Conservation (phyloP, 164 flowering plant species). For the Kingdonia uniflora region DNA sequence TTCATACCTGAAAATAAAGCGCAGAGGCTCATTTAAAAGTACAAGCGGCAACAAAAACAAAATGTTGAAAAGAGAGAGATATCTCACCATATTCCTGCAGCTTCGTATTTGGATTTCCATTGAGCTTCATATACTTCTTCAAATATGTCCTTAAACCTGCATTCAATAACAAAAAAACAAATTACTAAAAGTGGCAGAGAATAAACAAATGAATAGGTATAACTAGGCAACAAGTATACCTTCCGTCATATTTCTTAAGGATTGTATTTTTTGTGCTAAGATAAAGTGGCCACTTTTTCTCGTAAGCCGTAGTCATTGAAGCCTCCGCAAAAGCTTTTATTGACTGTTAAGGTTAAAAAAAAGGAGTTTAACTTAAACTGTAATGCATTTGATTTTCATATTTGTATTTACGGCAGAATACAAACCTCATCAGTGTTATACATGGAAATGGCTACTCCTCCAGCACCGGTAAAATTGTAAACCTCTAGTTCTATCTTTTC, state of each 20-base stretch:
- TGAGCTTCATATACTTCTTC: conserved; percentile 68
- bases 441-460: conserved; percentile 90
- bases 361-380: conserved; percentile 3
- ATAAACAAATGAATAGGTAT: not conserved
- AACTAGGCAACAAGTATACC: conserved; percentile 28
- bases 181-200: not conserved
- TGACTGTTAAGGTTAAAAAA: conserved; percentile 41
- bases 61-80: not conserved
- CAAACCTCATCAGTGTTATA: conserved; percentile 97
- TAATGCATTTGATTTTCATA: not conserved
- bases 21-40: not conserved
- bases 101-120: conserved; percentile 77
- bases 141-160: conserved; percentile 77
- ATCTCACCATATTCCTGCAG: conserved; percentile 76
- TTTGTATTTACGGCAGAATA: conserved; percentile 1
- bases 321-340: conserved; percentile 90
- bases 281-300: conserved; percentile 98
- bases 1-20: conserved; percentile 57
- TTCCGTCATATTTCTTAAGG: conserved; percentile 96
- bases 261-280: conserved; percentile 98
- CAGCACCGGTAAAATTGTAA: conserved; percentile 74
- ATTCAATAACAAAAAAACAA: conserved; percentile 1
- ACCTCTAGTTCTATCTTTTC: conserved; percentile 71
- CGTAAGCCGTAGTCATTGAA: conserved; percentile 74
- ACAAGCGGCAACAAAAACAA: too few relatives aligned